Evolutionary conservation across 2,329 filamentous ascomycete species (phyloP), one percentile per base, ranked within the genome.

Genomic region (Trichophyton simii): DNA sequence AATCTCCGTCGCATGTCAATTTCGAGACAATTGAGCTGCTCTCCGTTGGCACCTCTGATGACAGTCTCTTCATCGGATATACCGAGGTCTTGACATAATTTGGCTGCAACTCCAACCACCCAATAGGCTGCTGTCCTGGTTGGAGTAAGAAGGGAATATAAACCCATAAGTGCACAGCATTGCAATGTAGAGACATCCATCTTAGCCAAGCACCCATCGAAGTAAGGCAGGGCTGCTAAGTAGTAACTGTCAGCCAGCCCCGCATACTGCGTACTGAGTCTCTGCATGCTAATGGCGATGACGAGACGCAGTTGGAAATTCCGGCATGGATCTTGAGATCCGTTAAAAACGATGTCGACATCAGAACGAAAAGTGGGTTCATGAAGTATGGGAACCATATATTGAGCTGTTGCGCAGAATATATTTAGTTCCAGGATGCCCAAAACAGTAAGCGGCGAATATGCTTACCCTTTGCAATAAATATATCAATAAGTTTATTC

Each of bases 191-290:
- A 89, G 34, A 96, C 75, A 71, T 97, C 89, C 79, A 95, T 96
- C n/a, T 87, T 85, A 60, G 86, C 85, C 60, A 97, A 82, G 9
- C 95, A 86, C 2, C 85, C 84, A 72, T 96, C 89, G 64, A 97
- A 85, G 68, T 86, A 86, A 64, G 87, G 85, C 76, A 97, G 85
- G 3, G 92, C 92, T 25, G 91, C 88, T 22, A 96, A 81, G 70
- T 96, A 97, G 75, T 95, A 97, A 71, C 90, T 91, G 74, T 97
- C 92, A 34, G 94, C 92, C 31, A 97, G 78, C 25, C 91, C 91
- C n/a, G 91, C 91, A 72, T 94, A 97, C 66, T 89, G 86, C 0
- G 87, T 83, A 70, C 91, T 89, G 68, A 96, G 81, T 73, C 95
- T 96, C 74, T 97, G 92, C 74, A 97, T 83, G 72, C 90, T 92